Evolutionary conservation across 2,329 filamentous ascomycete species (phyloP).

Genomic region (Calonectria hongkongensis): DNA sequence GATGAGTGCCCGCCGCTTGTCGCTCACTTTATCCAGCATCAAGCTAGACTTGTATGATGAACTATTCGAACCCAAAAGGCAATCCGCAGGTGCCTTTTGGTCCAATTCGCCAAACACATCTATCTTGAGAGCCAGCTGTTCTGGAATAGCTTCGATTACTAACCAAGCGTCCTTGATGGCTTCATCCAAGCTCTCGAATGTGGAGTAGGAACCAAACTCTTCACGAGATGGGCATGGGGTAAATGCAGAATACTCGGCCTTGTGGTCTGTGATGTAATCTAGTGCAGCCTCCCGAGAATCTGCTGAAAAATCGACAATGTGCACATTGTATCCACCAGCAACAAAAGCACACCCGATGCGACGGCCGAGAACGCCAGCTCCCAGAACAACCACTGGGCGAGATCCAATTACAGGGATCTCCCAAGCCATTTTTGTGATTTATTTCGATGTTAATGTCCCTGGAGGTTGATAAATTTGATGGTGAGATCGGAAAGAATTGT

Average conservation of each 20-base stretch:
- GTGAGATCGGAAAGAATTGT: too few species aligned
- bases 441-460: not conserved
- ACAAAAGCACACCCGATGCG: not conserved
- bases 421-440: not conserved
- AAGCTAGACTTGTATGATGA: constrained; percentile 17
- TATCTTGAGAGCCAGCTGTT: not conserved
- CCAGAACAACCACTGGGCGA: not conserved
- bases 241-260: not conserved
- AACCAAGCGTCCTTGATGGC: constrained; percentile 12
- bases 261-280: not conserved
- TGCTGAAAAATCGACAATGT: constrained; percentile 12
- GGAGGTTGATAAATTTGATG: not conserved
- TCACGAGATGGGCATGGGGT: not conserved
- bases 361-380: constrained; percentile 10
- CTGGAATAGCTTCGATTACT: constrained; percentile 8
- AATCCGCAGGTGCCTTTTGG: constrained; percentile 4
- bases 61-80: constrained; percentile 2
- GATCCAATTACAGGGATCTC: not conserved
- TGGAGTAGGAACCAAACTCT: not conserved
- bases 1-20: not conserved
- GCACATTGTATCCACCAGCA: constrained; percentile 17
- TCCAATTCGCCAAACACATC: constrained; percentile 13
- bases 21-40: constrained; percentile 17
- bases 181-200: not conserved
- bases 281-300: not conserved